Conservation (phyloP, 768 basidiomycete species). For the Aureoboletus auriporus region DNA sequence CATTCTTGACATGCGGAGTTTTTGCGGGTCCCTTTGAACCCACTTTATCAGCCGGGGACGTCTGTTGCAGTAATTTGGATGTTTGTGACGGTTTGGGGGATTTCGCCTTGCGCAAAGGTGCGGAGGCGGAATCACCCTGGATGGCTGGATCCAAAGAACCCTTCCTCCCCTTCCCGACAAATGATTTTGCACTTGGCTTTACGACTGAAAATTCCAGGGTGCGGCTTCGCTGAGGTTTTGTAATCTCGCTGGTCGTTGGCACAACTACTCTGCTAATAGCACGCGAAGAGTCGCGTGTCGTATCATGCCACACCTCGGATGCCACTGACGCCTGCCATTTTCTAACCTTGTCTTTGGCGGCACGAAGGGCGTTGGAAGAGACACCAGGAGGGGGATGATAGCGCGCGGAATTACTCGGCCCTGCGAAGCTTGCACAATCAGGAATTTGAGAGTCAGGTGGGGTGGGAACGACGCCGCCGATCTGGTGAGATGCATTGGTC, state of each 20-base stretch:
- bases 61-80: background rate
- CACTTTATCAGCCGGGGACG: background rate
- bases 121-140: constrained; percentile 5
- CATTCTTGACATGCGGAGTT: constrained; percentile 2
- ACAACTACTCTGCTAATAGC: constrained; percentile 6
- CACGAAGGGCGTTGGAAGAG: constrained; percentile 24
- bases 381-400: constrained; percentile 8
- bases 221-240: constrained; percentile 11
- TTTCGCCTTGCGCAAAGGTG: constrained; percentile 11
- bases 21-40: constrained; percentile 2
- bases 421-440: background rate
- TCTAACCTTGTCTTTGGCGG: constrained; percentile 34
- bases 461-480: background rate
- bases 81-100: constrained; percentile 9
- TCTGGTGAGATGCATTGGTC: constrained; percentile 11
- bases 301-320: constrained; percentile 14
- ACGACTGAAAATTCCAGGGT: constrained; percentile 43
- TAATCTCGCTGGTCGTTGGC: constrained; percentile 1
- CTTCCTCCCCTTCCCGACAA: constrained; percentile 21
- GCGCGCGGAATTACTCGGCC: background rate
- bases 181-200: constrained; percentile 31
- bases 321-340: constrained; percentile 33
- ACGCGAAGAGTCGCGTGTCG: background rate
- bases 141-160: constrained; percentile 1
- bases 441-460: constrained; percentile 6